Evolutionary conservation across 2,329 filamentous ascomycete species (phyloP), one percentile per base, ranked within the genome.

Genomic region (Penicillium sp.): DNA sequence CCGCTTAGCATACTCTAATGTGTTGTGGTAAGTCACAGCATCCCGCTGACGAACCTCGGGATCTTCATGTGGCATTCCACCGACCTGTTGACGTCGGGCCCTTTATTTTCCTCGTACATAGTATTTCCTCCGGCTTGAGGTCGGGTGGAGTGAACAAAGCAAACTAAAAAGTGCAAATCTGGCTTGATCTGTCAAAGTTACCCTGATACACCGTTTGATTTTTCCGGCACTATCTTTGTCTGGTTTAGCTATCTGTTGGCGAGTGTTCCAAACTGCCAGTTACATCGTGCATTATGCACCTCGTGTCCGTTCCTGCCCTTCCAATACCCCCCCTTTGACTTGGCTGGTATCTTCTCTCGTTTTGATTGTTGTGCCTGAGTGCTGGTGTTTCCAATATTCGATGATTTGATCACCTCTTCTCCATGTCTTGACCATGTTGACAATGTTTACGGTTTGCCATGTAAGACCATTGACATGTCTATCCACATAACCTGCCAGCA

Each of bases 301-400:
- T 56, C 19, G 39, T 36, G 43, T 35, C 58, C 13, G 5, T 50
- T 31, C 44, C 10, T 41, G 18, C 39, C 10, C 16, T 54, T 50
- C 47, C 56, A 66, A 68, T 67, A 67, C 64, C 66, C 65, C 59
- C 59, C 36, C 24, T 27, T 62, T 61, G 46, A 55, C 53, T 60
- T 61, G 65, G 63, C 50, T 64, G 63, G 64, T 66, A 66, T 63
- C 60, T 59, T 56, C 59, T 60, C 51, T 62, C 58, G 6, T 61
- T 64, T 49, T 55, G n/a, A 24, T 56, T 47, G 58, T 44, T 56
- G 44, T 53, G 18, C 10, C 18, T 43, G 11, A 13, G 19, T 24
- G 11, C 22, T 18, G 18, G 43, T 22, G 43, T 3, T 9, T n/a
- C 3, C 39, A 6, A 9, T 24, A 16, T 16, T 44, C 41, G 24